These are phyloP conservation scores for Colletotrichum orchidophilum DNA, from an alignment of 2,329 filamentous ascomycete genomes.

Conservation along the genomic window DNA sequence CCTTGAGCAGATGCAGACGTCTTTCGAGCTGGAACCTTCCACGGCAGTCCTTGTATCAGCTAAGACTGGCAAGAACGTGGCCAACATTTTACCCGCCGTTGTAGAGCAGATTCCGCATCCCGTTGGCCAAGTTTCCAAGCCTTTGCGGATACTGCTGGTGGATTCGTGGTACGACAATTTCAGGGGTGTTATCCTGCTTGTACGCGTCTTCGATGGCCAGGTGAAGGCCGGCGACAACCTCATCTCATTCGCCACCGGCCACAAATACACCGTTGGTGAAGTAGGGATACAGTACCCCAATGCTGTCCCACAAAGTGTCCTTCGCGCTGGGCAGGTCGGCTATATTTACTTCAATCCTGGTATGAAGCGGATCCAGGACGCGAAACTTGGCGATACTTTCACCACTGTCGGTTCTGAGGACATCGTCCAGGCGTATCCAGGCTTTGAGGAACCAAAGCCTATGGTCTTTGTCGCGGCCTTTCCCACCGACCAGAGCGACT, in stretches of 20 bases:
- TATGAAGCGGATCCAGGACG: slow-evolving; percentile 96
- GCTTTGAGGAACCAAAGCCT: slow-evolving; percentile 96
- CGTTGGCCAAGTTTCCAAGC: slow-evolving; percentile 75
- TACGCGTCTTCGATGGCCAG: slow-evolving; percentile 89
- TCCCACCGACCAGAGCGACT: slow-evolving; percentile 89
- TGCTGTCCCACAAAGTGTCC: slow-evolving; percentile 79
- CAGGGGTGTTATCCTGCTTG: slow-evolving; percentile 89
- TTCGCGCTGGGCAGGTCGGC: slow-evolving; percentile 93
- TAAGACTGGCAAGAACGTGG: slow-evolving; percentile 92
- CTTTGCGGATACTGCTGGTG: slow-evolving; percentile 85
- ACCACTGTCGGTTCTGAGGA: slow-evolving; percentile 83
- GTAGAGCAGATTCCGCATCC: slow-evolving; percentile 87
- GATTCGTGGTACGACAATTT: slow-evolving; percentile 99
- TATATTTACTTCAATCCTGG: slow-evolving; percentile 98
- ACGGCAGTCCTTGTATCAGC: slow-evolving; percentile 81
- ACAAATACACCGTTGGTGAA: slow-evolving; percentile 93
- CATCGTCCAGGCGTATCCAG: slow-evolving; percentile 81
- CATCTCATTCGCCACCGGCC: slow-evolving; percentile 86
- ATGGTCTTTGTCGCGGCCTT: slow-evolving; percentile 99
- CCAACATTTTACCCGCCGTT: slow-evolving; percentile 82
- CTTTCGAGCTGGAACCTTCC: slow-evolving; percentile 86
- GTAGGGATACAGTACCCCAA: slow-evolving; percentile 96
- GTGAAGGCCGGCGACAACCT: slow-evolving; percentile 85
- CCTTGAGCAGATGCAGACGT: slow-evolving; percentile 83
- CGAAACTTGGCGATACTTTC: slow-evolving; percentile 95